Evolutionary conservation across 441 rosid genomes (phyloP).

Genomic region (Pelargonium citronellum): DNA sequence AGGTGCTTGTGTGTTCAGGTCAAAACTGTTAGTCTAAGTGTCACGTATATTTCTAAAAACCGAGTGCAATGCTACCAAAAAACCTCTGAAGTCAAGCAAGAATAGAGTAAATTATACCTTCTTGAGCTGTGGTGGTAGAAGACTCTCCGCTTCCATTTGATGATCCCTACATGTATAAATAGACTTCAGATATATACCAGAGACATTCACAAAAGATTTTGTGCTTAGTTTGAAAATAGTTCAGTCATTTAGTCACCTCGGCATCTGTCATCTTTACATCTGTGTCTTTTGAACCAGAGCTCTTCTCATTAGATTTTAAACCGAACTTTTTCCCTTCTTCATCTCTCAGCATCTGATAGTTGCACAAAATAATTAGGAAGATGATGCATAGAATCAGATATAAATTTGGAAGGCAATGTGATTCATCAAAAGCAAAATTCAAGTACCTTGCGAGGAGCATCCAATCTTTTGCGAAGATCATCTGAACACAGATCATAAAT

Average conservation of each 20-base stretch:
- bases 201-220: not conserved
- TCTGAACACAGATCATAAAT: slow-evolving; percentile 84
- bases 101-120: slow-evolving; percentile 36
- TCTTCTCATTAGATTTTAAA: slow-evolving; percentile 49
- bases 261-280: slow-evolving; percentile 75
- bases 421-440: slow-evolving; percentile 12
- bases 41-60: too few relatives aligned
- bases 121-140: slow-evolving; percentile 40
- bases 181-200: slow-evolving; percentile 7
- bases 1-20: too few relatives aligned
- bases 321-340: slow-evolving; percentile 88
- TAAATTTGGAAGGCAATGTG: not conserved
- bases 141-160: slow-evolving; percentile 56
- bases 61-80: too few relatives aligned
- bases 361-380: not conserved
- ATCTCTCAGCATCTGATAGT: slow-evolving; percentile 62
- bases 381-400: not conserved
- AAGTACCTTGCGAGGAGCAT: slow-evolving; percentile 82
- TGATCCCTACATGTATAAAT: slow-evolving; percentile 44
- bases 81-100: not conserved
- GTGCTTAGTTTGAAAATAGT: not conserved
- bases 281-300: slow-evolving; percentile 46
- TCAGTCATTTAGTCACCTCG: slow-evolving; percentile 42
- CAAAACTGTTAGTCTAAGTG: too few relatives aligned
- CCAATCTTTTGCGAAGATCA: slow-evolving; percentile 65